Conservation (phyloP, 768 basidiomycete genomes). For the Boletales sp. region DNA sequence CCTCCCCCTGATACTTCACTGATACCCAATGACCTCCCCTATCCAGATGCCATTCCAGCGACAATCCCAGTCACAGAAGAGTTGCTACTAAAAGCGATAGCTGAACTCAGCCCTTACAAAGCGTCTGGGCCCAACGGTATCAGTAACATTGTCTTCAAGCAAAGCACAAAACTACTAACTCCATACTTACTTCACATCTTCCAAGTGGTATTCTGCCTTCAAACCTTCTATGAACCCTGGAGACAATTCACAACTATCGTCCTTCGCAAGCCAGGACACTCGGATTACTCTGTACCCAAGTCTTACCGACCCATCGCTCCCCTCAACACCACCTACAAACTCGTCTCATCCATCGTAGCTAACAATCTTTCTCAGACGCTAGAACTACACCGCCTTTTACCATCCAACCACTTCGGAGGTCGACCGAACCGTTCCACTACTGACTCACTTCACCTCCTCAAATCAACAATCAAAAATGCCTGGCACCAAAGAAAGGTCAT, state of each 20-base stretch:
- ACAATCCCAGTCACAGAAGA: background rate
- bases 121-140: background rate
- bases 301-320: constrained; percentile 34
- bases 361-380: background rate
- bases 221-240: background rate
- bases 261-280: constrained; percentile 34
- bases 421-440: background rate
- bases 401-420: background rate
- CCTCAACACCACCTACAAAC: background rate
- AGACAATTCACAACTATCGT: no score
- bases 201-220: no score
- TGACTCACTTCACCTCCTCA: background rate
- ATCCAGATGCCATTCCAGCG: background rate
- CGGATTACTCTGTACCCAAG: constrained; percentile 31
- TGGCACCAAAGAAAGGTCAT: background rate
- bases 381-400: background rate
- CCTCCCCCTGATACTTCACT: background rate
- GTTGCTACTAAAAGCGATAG: background rate
- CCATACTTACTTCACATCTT: no score
- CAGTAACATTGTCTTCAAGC: no score
- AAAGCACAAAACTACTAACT: no score
- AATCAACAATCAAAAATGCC: background rate
- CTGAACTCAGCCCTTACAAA: background rate
- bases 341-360: background rate
- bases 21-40: background rate